These are phyloP conservation scores for Gautieria morchelliformis DNA, from an alignment of 768 basidiomycete genomes.

Conservation along the genomic window DNA sequence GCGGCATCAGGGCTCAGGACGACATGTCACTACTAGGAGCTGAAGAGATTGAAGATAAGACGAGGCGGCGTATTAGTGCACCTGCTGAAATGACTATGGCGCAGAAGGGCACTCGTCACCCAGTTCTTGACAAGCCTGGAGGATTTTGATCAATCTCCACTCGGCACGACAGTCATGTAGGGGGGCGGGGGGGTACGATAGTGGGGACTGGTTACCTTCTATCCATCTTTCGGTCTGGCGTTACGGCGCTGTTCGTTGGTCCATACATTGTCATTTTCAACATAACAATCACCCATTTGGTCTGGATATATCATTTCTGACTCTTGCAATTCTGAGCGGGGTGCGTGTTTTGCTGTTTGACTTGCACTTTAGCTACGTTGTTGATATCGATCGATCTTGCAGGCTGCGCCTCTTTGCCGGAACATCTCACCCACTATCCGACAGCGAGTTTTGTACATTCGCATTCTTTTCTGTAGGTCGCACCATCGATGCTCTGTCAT, in stretches of 20 bases:
- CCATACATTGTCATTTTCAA: background rate
- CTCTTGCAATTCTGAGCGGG: background rate
- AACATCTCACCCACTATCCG: background rate
- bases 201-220: background rate
- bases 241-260: background rate
- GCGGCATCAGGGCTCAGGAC: conserved; percentile 11
- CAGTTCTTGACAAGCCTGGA: conserved; percentile 47
- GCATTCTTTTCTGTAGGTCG: background rate
- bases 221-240: background rate
- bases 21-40: conserved; percentile 13
- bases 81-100: conserved; percentile 48
- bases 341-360: background rate
- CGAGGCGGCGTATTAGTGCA: conserved; percentile 41
- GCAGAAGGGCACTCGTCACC: conserved; percentile 51
- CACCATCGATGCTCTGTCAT: background rate
- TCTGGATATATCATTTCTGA: background rate
- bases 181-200: background rate
- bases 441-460: background rate
- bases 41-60: conserved; percentile 26
- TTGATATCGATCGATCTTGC: background rate
- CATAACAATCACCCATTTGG: background rate
- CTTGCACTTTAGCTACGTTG: background rate
- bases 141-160: conserved; percentile 35
- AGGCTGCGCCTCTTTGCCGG: background rate
- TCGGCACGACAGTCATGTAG: background rate